phyloP scores from a whole-genome alignment of 768 basidiomycete genomes.

The Dioszegia hungarica region DNA sequence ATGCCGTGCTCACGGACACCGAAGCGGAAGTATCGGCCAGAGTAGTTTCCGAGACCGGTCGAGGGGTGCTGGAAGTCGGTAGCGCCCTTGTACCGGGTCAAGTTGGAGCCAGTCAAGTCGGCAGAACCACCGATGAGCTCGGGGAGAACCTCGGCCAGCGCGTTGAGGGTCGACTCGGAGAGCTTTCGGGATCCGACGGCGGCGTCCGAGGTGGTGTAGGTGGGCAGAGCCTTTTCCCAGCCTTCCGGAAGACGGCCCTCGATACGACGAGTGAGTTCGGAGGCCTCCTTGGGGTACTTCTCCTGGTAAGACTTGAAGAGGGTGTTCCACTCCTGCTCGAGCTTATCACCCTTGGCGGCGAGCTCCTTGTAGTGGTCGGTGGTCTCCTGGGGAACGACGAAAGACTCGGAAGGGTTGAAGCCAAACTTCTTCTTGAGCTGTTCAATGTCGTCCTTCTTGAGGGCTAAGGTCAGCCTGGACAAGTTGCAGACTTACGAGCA shows the following conservation, averaged over 20 bases:
- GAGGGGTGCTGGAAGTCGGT: constrained; percentile 87
- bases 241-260: constrained; percentile 72
- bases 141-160: constrained; percentile 68
- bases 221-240: constrained; percentile 81
- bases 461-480: constrained; percentile 54
- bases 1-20: constrained; percentile 97
- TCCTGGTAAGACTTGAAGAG: constrained; percentile 65
- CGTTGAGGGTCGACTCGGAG: constrained; percentile 80
- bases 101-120: constrained; percentile 85
- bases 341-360: constrained; percentile 66
- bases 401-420: constrained; percentile 71
- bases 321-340: constrained; percentile 68
- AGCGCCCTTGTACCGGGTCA: constrained; percentile 60
- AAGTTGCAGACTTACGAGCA: constrained; percentile 61
- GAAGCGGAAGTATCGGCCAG: constrained; percentile 87
- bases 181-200: constrained; percentile 89
- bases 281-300: constrained; percentile 77
- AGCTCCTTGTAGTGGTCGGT: constrained; percentile 64
- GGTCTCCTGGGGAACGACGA: constrained; percentile 69
- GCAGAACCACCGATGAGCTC: constrained; percentile 83
- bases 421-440: constrained; percentile 77
- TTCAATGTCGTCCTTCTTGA: constrained; percentile 86
- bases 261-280: constrained; percentile 80
- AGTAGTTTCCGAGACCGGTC: constrained; percentile 75
- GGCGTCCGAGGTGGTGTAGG: constrained; percentile 74